phyloP scores from a whole-genome alignment of 805 yeast species.

The Barnettozyma siamensis region DNA sequence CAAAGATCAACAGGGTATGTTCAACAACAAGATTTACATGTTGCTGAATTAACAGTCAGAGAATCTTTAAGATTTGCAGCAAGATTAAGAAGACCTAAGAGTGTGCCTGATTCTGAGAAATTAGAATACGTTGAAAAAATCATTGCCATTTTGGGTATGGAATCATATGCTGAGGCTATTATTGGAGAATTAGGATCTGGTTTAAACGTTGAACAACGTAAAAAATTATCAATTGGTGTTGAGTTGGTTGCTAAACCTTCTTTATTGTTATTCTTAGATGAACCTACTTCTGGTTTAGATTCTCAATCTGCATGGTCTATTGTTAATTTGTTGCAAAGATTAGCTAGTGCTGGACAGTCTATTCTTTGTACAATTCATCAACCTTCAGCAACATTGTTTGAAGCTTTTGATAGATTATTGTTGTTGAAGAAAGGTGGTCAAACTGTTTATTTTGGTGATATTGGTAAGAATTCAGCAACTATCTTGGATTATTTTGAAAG shows the following conservation, averaged over 20 bases:
- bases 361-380: slow-evolving; percentile 72
- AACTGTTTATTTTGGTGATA: slow-evolving; percentile 70
- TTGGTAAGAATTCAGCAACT: slow-evolving; percentile 49
- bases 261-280: slow-evolving; percentile 50
- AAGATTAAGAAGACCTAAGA: slow-evolving; percentile 52
- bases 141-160: slow-evolving; percentile 55
- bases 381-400: slow-evolving; percentile 34
- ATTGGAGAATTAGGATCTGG: slow-evolving; percentile 69
- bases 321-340: slow-evolving; percentile 47
- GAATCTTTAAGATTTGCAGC: slow-evolving; percentile 65
- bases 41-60: slow-evolving; percentile 55
- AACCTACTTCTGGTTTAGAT: slow-evolving; percentile 63
- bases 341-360: slow-evolving; percentile 53
- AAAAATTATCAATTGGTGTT: slow-evolving; percentile 55
- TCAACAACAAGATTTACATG: slow-evolving; percentile 35
- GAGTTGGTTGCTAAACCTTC: slow-evolving; percentile 58
- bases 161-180: slow-evolving; percentile 55
- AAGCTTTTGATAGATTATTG: slow-evolving; percentile 13
- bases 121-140: slow-evolving; percentile 57
- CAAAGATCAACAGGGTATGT: slow-evolving; percentile 57
- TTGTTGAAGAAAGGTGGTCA: slow-evolving; percentile 64
- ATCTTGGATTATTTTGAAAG: slow-evolving; percentile 41
- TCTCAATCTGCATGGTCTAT: slow-evolving; percentile 62
- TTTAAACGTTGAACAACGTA: slow-evolving; percentile 54
- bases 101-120: slow-evolving; percentile 47